Evolutionary conservation across 352 stramenopile species (phyloP), one percentile per base, ranked within the genome.

Genomic region (Phytopythium montanum): DNA sequence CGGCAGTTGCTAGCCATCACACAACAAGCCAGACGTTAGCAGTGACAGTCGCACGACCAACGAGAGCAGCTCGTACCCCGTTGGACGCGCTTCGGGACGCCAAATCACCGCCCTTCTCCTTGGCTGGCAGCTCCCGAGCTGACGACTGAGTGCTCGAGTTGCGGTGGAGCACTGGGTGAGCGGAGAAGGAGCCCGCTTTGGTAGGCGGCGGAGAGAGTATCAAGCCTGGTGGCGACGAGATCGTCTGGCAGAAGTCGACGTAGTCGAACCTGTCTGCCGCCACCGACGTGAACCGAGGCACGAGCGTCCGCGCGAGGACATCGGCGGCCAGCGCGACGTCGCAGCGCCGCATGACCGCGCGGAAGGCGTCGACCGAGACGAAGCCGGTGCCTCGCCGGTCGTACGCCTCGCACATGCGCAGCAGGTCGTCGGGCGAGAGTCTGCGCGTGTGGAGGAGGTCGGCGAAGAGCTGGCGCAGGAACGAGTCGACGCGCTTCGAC

Each of bases 241-340:
- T 48, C 51, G 33, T 46, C 45, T 88, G 71, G 56, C 75, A 87
- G 49, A 91, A 90, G 49, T 90, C 79, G 1, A 93, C 64, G 38
- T 89, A 91, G 64, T 93, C 81, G 57, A 93, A 86, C 39, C 69
- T 80, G 29, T 87, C 74, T 1, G 68, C 69, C 25, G 70, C 72
- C 7, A 74, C 53, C 7, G 61, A 65, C 0, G 70, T 69, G 61
- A 88, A 93, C 18, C 81, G 75, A 13, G 63, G 36, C 23, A 87
- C 59, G 12, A 90, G 57, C 18, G 66, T 77, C n/a, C 62, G 16
- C 9, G 49, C 61, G 10, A 62, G 61, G 29, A 88, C 57, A 31
- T 90, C 83, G 2, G 60, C 21, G 0, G 72, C 46, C 26, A 88
- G 54, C 38, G 65, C 76, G 31, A 92, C 79, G 45, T 89, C 76